Evolutionary conservation across 2,329 filamentous ascomycete genomes (phyloP), one percentile per base, ranked within the genome.

Genomic region (Nannizzia gypsea): DNA sequence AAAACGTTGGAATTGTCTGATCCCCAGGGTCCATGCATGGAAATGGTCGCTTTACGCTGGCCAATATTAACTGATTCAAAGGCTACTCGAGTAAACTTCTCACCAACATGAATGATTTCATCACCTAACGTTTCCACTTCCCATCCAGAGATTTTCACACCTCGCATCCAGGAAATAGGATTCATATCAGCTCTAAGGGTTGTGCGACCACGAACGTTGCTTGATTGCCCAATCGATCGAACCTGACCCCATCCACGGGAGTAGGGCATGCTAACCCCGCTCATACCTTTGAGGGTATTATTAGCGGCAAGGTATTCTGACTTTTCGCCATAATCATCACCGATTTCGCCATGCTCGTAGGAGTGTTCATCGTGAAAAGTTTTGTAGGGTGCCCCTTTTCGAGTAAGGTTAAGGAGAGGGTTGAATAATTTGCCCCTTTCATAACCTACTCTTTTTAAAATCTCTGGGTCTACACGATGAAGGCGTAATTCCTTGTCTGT

Each of bases 381-480:
- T 70, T 87, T 89, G 76, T 96, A 96, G 1, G 81, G 76, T 4
- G 91, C 90, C 9, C 90, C 90, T 70, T 86, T 86, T n/a, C 91
- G 83, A 11, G 90, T 96, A 46, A 91, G 76, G 58, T 82, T 85
- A 8, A 91, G 75, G 31, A 81, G 84, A 42, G 83, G 83, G 5
- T 80, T 80, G 20, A 86, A 82, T 2, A 80, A 79, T 57, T 78
- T 80, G 3, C 88, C 89, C 69, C 86, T 89, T 52, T 83, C 77
- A 69, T 89, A 88, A 2, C 89, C 89, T 15, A 95, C 86, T 1
- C 81, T 78, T 61, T 82, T 78, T 0, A 93, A 76, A 31, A 85
- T 77, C 26, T 83, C 76, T 0, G 83, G 75, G 44, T 89, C 81
- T 20, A 90, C 81, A 55, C 84, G 85, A 69, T 95, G 88, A 28